phyloP scores from a whole-genome alignment of 345 rosid species.

The Raphanus sativus region DNA sequence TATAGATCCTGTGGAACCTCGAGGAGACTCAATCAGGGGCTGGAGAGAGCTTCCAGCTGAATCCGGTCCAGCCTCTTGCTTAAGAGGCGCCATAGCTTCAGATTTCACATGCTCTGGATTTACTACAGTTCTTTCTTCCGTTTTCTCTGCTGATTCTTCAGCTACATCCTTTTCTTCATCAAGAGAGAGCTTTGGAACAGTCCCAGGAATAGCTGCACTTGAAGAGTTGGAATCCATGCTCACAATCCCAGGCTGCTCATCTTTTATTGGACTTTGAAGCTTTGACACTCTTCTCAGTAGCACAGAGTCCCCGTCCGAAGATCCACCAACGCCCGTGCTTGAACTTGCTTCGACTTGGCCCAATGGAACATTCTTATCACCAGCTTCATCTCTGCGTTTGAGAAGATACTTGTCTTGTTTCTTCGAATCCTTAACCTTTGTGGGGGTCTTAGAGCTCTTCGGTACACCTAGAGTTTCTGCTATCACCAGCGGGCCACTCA shows the following conservation, averaged over 20 bases:
- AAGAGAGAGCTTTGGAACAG: constrained; percentile 34
- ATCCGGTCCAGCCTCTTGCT: constrained; percentile 40
- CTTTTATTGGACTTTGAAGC: constrained; percentile 39
- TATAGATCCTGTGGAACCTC: constrained; percentile 39
- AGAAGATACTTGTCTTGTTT: constrained; percentile 80
- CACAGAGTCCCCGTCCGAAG: constrained; percentile 61
- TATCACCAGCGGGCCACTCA: constrained; percentile 91
- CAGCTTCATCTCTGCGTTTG: constrained; percentile 74
- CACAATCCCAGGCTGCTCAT: constrained; percentile 42
- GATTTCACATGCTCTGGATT: constrained; percentile 39
- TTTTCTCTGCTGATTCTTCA: constrained; percentile 33
- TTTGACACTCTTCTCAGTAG: constrained; percentile 64
- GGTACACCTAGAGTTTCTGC: constrained; percentile 74
- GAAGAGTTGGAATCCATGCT: constrained; percentile 41
- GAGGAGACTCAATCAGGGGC: constrained; percentile 34
- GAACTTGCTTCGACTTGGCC: constrained; percentile 46
- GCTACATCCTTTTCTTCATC: constrained; percentile 33
- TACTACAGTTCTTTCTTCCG: constrained; percentile 32
- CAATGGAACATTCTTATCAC: constrained; percentile 38
- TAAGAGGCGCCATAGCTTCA: constrained; percentile 38
- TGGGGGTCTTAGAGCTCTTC: constrained; percentile 58
- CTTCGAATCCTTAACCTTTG: constrained; percentile 73
- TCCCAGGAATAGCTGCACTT: constrained; percentile 39
- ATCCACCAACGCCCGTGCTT: constrained; percentile 38
- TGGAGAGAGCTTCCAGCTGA: constrained; percentile 45